These are phyloP conservation scores for Phialophora macrospora DNA, from an alignment of 2,329 filamentous ascomycete genomes.

Conservation along the genomic window DNA sequence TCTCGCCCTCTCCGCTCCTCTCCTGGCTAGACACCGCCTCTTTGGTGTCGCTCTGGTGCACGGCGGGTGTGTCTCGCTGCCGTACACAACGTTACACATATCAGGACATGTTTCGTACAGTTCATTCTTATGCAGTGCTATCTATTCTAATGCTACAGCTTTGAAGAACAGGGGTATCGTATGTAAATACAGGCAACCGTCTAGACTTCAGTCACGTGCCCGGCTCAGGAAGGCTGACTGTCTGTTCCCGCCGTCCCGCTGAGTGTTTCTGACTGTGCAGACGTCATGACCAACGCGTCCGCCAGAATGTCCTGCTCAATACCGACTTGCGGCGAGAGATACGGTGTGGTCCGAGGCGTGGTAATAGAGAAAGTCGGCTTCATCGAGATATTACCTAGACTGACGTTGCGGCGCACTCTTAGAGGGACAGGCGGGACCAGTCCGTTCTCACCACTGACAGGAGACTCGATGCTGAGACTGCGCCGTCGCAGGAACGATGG, in stretches of 20 bases:
- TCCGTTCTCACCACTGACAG: conserved; percentile 16
- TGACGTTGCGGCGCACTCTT: conserved; percentile 33
- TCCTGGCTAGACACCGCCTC: conserved; percentile 1
- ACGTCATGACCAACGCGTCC: conserved; percentile 30
- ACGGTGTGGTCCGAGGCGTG: conserved; percentile 27
- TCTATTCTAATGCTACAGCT: conserved; percentile 23
- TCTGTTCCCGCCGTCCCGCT: background rate
- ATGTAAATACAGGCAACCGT: background rate
- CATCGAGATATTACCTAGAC: conserved; percentile 29
- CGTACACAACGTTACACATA: conserved; percentile 9
- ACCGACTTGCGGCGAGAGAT: conserved; percentile 27
- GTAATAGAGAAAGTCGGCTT: conserved; percentile 22
- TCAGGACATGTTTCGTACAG: background rate
- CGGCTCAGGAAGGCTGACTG: background rate
- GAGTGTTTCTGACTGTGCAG: conserved; percentile 11
- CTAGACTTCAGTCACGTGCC: background rate
- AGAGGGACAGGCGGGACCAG: conserved; percentile 9
- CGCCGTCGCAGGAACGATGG: conserved; percentile 30
- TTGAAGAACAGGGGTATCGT: conserved; percentile 25
- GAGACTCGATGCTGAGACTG: conserved; percentile 33
- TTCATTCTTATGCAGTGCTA: conserved; percentile 8
- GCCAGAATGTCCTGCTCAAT: conserved; percentile 24
- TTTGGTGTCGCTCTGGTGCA: background rate
- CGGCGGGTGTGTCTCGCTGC: background rate
- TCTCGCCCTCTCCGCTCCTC: conserved; percentile 1